A percentile compares a stretch with the other conserved stretches of the same genome.
Conservation (phyloP, 768 basidiomycete species). For the Lactarius evosmus region DNA sequence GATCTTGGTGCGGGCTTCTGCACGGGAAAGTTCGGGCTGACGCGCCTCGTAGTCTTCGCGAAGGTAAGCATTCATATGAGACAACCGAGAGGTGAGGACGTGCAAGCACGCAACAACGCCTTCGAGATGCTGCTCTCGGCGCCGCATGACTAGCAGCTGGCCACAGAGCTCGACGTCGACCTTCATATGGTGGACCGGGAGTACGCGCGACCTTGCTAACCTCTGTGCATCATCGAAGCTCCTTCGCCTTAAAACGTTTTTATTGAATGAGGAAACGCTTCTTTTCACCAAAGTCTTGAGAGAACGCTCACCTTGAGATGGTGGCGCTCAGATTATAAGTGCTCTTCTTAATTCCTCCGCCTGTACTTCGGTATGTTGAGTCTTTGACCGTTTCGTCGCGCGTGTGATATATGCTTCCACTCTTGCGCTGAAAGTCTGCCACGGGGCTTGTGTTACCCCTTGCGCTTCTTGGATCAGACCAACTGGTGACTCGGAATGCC, state of each 20-base stretch:
- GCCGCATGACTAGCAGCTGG: constrained; percentile 63
- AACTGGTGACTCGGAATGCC: constrained; percentile 48
- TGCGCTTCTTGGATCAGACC: constrained; percentile 52
- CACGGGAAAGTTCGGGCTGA: constrained; percentile 43
- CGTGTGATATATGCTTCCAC: constrained; percentile 9
- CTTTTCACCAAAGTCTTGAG: neutral
- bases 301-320: constrained; percentile 8
- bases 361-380: neutral
- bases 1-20: constrained; percentile 47
- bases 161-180: constrained; percentile 79
- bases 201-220: constrained; percentile 45
- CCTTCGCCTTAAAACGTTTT: constrained; percentile 43
- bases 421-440: neutral
- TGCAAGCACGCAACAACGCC: constrained; percentile 60
- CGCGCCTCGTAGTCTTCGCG: constrained; percentile 58
- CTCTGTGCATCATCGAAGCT: constrained; percentile 63
- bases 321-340: constrained; percentile 1
- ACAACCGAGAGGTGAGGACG: constrained; percentile 53
- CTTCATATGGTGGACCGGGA: constrained; percentile 63
- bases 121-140: constrained; percentile 63
- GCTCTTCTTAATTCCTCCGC: constrained; percentile 8
- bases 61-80: constrained; percentile 52
- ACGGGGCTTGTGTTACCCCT: constrained; percentile 32
- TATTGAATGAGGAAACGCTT: constrained; percentile 9
- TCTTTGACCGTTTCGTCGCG: constrained; percentile 14